A percentile compares a stretch with the other conserved stretches of the same genome.
Evolutionary conservation across 176 grass and related monocot species (phyloP).

Genomic region (Eragrostis nindensis): DNA sequence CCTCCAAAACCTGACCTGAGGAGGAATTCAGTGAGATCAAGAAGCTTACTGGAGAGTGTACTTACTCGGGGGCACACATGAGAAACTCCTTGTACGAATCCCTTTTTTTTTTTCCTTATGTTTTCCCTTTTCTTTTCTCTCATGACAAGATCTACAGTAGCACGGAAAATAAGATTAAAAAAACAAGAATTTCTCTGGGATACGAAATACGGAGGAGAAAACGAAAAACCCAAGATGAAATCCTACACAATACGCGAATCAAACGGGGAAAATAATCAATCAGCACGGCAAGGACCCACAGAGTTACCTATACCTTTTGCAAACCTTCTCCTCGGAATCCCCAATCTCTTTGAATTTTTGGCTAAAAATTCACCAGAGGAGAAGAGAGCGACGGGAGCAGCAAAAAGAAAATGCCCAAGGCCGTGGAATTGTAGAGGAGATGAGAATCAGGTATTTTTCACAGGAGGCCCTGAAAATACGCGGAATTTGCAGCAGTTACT

Average conservation of each 20-base stretch:
- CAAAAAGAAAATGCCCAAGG: no score
- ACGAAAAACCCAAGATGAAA: conserved; percentile 30
- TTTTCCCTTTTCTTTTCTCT: conserved; percentile 18
- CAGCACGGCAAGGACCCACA: neutral
- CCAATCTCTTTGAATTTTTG: no score
- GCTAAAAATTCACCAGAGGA: no score
- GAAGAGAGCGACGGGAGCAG: no score
- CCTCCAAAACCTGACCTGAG: no score
- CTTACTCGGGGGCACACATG: neutral
- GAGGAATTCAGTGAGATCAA: conserved; percentile 28
- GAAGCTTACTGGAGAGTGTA: neutral
- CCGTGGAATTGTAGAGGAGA: no score
- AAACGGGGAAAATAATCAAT: neutral
- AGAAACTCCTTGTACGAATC: conserved; percentile 1
- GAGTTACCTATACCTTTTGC: neutral
- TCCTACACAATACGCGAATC: conserved; percentile 13
- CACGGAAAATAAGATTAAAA: neutral
- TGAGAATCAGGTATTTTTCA: no score
- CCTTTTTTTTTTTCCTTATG: neutral
- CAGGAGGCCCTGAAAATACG: no score
- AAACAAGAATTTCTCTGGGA: neutral
- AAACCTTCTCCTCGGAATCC: neutral
- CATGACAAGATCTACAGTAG: conserved; percentile 37
- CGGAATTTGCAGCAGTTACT: no score
- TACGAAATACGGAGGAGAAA: conserved; percentile 25